phyloP scores from a whole-genome alignment of 805 yeast genomes.

The Sugiyamaella smithiae region DNA sequence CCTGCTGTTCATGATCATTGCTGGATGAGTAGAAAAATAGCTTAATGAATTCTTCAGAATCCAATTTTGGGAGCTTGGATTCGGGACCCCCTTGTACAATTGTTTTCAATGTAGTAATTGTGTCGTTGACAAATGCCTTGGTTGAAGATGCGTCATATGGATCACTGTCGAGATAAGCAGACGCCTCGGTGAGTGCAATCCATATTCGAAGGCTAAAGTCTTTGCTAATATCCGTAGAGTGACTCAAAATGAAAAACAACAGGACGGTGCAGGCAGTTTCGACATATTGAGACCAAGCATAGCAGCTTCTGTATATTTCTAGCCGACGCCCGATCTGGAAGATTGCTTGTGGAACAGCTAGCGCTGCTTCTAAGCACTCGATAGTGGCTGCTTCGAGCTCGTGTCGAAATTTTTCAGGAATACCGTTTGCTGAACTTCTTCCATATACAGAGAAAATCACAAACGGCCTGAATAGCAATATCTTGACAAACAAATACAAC shows the following conservation, averaged over 20 bases:
- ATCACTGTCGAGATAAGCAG: conserved; percentile 15
- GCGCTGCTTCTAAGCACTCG: conserved; percentile 9
- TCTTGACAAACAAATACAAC: conserved; percentile 9
- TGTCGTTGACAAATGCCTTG: conserved; percentile 4
- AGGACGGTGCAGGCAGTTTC: conserved; percentile 12
- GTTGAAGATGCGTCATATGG: conserved; percentile 1
- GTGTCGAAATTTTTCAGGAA: background rate
- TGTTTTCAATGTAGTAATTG: background rate
- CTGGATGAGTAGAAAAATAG: background rate
- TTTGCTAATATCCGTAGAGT: conserved; percentile 2
- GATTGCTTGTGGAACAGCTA: conserved; percentile 14
- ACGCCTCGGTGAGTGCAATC: conserved; percentile 14
- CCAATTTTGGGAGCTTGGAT: background rate
- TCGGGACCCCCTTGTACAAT: background rate
- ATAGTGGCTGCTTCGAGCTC: background rate
- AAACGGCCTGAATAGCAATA: conserved; percentile 15
- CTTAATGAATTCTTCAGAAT: background rate
- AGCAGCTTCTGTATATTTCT: conserved; percentile 2
- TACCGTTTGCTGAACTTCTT: background rate
- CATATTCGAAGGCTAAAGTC: conserved; percentile 15
- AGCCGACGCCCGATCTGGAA: conserved; percentile 13
- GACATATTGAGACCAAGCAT: conserved; percentile 13
- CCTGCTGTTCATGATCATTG: background rate
- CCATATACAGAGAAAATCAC: conserved; percentile 12
- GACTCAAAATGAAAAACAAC: conserved; percentile 12